Conservation (phyloP, 768 basidiomycete species). For the Candolleomyces aberdarensis region DNA sequence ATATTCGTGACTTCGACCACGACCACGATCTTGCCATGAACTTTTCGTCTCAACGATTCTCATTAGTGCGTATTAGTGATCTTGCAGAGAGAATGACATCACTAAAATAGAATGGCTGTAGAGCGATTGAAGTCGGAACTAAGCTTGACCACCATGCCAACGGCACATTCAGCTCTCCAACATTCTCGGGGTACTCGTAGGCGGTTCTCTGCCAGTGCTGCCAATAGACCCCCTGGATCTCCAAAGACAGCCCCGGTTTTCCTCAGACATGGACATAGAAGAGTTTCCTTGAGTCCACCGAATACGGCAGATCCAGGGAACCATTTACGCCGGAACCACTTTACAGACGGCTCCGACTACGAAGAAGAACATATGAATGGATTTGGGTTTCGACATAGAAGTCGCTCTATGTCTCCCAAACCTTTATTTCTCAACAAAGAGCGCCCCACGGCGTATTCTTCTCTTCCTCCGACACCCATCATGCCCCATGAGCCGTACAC, state of each 20-base stretch:
- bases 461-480: constrained; percentile 73
- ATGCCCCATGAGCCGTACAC: constrained; percentile 41
- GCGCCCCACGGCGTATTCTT: constrained; percentile 59
- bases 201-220: constrained; percentile 28
- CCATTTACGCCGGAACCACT: constrained; percentile 17
- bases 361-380: constrained; percentile 23
- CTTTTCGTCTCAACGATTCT: too few relatives aligned
- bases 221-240: constrained; percentile 21
- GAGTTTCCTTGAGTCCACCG: constrained; percentile 27
- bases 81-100: too few relatives aligned
- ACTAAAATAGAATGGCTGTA: too few relatives aligned
- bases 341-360: constrained; percentile 27
- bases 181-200: constrained; percentile 28
- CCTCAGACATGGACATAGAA: constrained; percentile 16
- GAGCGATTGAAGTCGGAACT: too few relatives aligned
- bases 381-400: constrained; percentile 13
- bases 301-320: constrained; percentile 10
- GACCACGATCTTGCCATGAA: too few relatives aligned
- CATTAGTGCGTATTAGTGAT: too few relatives aligned
- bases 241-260: constrained; percentile 23
- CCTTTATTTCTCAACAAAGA: constrained; percentile 23
- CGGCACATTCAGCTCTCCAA: constrained; percentile 17
- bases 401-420: constrained; percentile 23
- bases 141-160: constrained; percentile 5
- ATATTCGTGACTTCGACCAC: too few relatives aligned